phyloP scores from a whole-genome alignment of 139 green algal species.

The Desmodesmus armatus region DNA sequence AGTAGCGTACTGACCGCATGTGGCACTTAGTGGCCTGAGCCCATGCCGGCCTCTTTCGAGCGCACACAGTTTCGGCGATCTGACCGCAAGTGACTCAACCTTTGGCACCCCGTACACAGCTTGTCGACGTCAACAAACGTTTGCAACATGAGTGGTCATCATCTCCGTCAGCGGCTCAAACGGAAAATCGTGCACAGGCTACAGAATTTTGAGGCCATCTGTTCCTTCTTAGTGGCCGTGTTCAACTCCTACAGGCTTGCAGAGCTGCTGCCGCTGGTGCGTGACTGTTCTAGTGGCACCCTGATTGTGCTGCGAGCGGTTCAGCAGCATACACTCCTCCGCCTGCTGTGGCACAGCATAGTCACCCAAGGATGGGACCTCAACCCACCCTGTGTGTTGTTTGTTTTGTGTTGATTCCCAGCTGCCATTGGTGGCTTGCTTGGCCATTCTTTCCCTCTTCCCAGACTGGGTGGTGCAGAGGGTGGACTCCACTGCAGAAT shows the following conservation, averaged over 20 bases:
- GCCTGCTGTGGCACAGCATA: background rate
- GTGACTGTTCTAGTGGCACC: background rate
- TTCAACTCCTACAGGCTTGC: background rate
- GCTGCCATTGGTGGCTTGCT: background rate
- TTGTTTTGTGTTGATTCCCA: background rate
- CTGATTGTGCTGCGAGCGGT: background rate
- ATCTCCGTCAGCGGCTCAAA: background rate
- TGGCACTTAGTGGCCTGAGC: too few species aligned
- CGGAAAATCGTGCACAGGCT: background rate
- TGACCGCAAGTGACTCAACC: too few species aligned
- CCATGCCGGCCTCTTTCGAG: too few species aligned
- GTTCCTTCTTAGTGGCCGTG: background rate
- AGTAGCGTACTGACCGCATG: too few species aligned
- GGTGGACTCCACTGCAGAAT: background rate
- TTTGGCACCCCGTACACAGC: too few species aligned
- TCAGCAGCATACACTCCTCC: background rate
- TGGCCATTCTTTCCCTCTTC: background rate
- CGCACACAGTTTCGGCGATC: too few species aligned
- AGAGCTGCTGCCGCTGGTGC: background rate
- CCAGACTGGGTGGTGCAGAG: background rate
- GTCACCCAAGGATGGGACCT: background rate
- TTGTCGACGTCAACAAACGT: too few species aligned
- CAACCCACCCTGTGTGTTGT: background rate
- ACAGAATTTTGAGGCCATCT: background rate
- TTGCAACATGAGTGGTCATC: too few species aligned